Evolutionary conservation across 2,329 filamentous ascomycete species (phyloP).

Genomic region (Botrytis galanthina): DNA sequence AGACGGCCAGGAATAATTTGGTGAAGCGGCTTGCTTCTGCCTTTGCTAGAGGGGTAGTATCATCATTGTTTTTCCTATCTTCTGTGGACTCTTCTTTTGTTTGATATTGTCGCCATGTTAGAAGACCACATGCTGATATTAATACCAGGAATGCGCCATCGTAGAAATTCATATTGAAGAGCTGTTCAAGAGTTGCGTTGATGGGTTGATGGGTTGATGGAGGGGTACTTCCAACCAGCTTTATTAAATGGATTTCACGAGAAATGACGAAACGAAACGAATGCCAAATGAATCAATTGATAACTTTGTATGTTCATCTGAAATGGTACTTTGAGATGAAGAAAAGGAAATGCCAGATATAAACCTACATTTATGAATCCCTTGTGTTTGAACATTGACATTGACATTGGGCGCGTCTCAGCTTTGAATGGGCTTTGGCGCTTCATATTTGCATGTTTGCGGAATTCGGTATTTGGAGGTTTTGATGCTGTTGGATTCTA

Average conservation of each 20-base stretch:
- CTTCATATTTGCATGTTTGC: neutral
- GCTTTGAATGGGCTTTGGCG: constrained; percentile 1
- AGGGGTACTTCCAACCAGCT: neutral
- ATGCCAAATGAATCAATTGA: neutral
- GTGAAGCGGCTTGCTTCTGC: constrained; percentile 34
- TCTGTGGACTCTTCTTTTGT: constrained; percentile 25
- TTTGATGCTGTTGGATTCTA: neutral
- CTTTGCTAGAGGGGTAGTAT: constrained; percentile 30
- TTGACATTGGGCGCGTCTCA: neutral
- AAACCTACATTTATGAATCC: neutral
- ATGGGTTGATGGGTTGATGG: neutral
- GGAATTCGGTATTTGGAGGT: neutral
- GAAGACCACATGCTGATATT: constrained; percentile 31
- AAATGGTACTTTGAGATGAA: neutral
- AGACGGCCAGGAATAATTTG: constrained; percentile 44
- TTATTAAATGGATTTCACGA: neutral
- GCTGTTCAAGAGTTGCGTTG: neutral
- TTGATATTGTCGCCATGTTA: constrained; percentile 35
- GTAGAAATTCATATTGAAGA: constrained; percentile 32
- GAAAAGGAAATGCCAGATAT: neutral
- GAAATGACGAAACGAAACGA: neutral
- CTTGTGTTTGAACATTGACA: constrained; percentile 1
- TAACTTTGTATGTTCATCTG: neutral
- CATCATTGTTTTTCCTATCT: constrained; percentile 24
- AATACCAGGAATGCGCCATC: constrained; percentile 31